Evolutionary conservation across 805 yeast genomes (phyloP).

Genomic region (Starmerella apis): DNA sequence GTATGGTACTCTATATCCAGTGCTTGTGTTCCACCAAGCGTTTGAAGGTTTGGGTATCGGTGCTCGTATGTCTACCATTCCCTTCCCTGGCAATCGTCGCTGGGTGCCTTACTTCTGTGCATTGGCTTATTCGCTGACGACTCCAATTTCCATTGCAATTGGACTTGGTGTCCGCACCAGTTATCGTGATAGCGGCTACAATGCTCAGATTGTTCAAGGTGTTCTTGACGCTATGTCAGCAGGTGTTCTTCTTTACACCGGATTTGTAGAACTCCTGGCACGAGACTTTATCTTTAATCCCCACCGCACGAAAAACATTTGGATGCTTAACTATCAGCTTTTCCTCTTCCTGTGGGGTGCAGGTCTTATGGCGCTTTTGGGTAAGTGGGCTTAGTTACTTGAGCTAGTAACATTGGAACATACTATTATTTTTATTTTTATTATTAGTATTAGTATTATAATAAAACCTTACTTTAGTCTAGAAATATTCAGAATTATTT

Average conservation of each 20-base stretch:
- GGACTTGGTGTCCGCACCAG: constrained; percentile 59
- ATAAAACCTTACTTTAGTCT: no score
- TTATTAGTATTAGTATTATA: no score
- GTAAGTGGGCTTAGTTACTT: constrained; percentile 59
- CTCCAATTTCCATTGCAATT: constrained; percentile 61
- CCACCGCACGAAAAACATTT: constrained; percentile 35
- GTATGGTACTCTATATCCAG: constrained; percentile 53
- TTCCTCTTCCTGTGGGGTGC: constrained; percentile 45
- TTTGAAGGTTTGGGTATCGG: constrained; percentile 76
- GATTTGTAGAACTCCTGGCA: constrained; percentile 64
- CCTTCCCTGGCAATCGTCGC: constrained; percentile 41
- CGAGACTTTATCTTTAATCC: constrained; percentile 52
- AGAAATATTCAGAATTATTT: no score
- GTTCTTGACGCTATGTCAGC: constrained; percentile 60
- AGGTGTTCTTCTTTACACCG: constrained; percentile 61
- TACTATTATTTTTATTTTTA: neutral
- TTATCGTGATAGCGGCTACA: constrained; percentile 46
- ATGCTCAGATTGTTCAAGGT: constrained; percentile 49
- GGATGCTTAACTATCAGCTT: constrained; percentile 37
- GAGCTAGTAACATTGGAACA: neutral
- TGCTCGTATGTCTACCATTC: constrained; percentile 50
- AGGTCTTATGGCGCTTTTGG: constrained; percentile 62
- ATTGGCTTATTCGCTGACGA: constrained; percentile 46
- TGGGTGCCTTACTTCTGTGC: constrained; percentile 47
- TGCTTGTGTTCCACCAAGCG: constrained; percentile 61